Percentiles rank a stretch among this genome's conserved stretches.
These are phyloP conservation scores for Amylostereum areolatum DNA, from an alignment of 1,284 basidiomycete genomes.

Conservation along the genomic window DNA sequence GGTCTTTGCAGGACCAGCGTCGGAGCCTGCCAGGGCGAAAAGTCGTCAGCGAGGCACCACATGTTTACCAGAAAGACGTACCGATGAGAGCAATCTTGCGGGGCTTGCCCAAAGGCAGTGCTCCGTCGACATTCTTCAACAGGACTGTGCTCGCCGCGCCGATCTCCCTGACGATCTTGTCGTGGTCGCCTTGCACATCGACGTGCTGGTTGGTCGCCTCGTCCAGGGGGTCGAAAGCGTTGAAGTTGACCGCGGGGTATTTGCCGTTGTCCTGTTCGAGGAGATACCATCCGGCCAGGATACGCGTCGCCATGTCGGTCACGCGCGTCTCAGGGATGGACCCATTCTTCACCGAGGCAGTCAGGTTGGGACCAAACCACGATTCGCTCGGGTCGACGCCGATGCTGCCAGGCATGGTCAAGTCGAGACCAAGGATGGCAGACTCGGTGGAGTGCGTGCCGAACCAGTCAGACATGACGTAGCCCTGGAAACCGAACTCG, in stretches of 20 bases:
- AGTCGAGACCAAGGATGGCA: slow-evolving; percentile 14
- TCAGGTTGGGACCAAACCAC: slow-evolving; percentile 25
- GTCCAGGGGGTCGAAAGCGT: slow-evolving; percentile 1
- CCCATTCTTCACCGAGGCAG: slow-evolving; percentile 36
- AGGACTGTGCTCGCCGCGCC: slow-evolving; percentile 53
- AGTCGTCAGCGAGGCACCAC: not conserved
- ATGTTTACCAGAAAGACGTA: not conserved
- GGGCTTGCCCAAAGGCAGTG: slow-evolving; percentile 44
- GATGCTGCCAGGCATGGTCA: slow-evolving; percentile 22
- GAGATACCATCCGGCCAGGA: slow-evolving; percentile 50
- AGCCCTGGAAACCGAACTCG: slow-evolving; percentile 28
- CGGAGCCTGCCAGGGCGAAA: slow-evolving; percentile 35
- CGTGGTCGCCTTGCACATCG: slow-evolving; percentile 44
- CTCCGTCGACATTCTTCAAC: slow-evolving; percentile 52
- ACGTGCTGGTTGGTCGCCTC: slow-evolving; percentile 30
- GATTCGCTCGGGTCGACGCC: slow-evolving; percentile 12
- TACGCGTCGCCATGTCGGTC: slow-evolving; percentile 31
- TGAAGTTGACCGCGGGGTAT: slow-evolving; percentile 40
- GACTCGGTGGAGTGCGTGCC: slow-evolving; percentile 13
- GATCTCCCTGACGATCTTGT: slow-evolving; percentile 46
- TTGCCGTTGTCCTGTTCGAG: slow-evolving; percentile 48
- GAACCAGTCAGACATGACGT: slow-evolving; percentile 22
- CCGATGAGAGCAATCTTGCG: slow-evolving; percentile 32
- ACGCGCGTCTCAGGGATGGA: slow-evolving; percentile 31
- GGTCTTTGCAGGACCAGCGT: slow-evolving; percentile 45